Base-by-base conservation (phyloP, 2,329 filamentous ascomycete genomes). In the Aspergillus intermedius region DNA sequence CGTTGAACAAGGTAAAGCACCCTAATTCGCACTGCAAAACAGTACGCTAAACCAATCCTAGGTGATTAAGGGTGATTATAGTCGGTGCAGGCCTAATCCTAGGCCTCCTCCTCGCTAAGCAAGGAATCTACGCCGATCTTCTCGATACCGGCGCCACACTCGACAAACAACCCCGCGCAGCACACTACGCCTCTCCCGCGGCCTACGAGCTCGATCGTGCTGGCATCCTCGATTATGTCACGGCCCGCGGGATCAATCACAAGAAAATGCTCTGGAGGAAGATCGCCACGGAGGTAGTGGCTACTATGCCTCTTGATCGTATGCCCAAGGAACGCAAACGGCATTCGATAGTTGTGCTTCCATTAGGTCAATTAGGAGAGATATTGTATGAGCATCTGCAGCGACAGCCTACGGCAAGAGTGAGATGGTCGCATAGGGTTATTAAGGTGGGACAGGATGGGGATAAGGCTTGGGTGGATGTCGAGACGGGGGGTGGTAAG, bases 111-210 rank as follows among this genome's bases (percentile, higher is more conserved):
- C 60, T 66, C 17, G 58, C 62, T n/a, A 63, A 60, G 54, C 50
- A 62, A 48, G 63, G 64, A 3, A 56, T 65, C 42, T 49, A 59
- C 37, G 63, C 65, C n/a, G 57, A 62, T 15, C 32, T 67, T 10
- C 68, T 84, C 46, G 82, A 86, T 56, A 75, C 76, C 2, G 72
- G 75, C 2, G 61, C 71, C 22, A 68, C 75, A 47, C 71, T 84
- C 42, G 79, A 83, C 66, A 70, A 76, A 49, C 79, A 80, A 49
- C 82, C 82, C 0, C 78, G 82, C 23, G 82, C 82, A 12, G 78
- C 81, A 2, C 79, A 83, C 63, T 84, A 83, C 60, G 79, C 77
- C 3, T 72, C 78, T 0, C 74, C 80, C 1, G 80, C 80, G 1
- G 75, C 81, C 40, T 77, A 76, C 35, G 80, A 82, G 49, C 73